A percentile compares a stretch with the other conserved stretches of the same genome.
Evolutionary conservation across 257 asterid genomes (phyloP).

Genomic region (Perilla frutescens): DNA sequence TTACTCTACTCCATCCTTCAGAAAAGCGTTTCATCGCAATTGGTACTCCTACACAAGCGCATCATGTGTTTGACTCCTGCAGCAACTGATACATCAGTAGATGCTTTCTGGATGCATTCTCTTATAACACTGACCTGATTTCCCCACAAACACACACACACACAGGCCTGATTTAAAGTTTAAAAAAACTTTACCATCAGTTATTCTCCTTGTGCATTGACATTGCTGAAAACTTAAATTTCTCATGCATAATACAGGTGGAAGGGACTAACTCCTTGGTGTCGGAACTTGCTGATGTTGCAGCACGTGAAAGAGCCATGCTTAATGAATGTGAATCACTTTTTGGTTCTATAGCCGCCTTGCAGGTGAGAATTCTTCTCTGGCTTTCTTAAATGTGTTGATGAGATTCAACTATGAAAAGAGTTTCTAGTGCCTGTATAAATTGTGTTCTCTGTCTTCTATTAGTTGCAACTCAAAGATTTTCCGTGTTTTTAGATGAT

Average conservation of each 20-base stretch:
- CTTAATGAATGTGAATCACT: conserved; percentile 75
- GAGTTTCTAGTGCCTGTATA: not conserved
- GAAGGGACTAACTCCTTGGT: conserved; percentile 70
- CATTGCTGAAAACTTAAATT: conserved; percentile 9
- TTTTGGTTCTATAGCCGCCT: conserved; percentile 61
- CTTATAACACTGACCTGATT: not conserved
- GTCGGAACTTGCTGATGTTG: conserved; percentile 82
- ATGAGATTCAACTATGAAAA: not conserved
- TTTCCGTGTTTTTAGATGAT: not conserved
- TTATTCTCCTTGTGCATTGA: not conserved
- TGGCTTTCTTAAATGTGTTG: not conserved
- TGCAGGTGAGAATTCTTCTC: conserved; percentile 61
- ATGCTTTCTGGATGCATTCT: not conserved
- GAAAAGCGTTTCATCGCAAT: not conserved
- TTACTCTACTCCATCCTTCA: not conserved
- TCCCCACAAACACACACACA: too few relatives aligned
- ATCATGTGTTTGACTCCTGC: not conserved
- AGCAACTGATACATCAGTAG: not conserved
- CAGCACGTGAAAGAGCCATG: conserved; percentile 80
- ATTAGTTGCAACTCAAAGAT: not conserved
- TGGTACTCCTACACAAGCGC: not conserved
- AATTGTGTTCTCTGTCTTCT: not conserved
- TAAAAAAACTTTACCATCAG: not conserved
- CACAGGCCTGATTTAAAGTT: too few relatives aligned
- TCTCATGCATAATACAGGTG: conserved; percentile 50